These are phyloP conservation scores for Euphorbia pulcherrima DNA, from an alignment of 345 rosid species.

Conservation along the genomic window DNA sequence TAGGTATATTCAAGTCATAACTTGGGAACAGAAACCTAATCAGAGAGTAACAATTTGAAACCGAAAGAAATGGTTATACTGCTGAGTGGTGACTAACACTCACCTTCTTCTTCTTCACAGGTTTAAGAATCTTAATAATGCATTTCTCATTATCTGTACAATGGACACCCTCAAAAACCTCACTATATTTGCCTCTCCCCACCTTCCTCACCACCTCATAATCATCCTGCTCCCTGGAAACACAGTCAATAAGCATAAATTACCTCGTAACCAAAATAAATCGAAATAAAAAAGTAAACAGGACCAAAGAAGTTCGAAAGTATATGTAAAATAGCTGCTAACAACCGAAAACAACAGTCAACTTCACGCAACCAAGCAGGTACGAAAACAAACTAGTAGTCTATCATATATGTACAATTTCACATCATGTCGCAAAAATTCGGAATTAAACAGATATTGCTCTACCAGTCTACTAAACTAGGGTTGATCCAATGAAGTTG, in stretches of 20 bases:
- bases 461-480: background rate
- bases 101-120: conserved; percentile 98
- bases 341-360: background rate
- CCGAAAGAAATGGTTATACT: background rate
- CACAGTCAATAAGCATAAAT: conserved; percentile 8
- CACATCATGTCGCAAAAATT: background rate
- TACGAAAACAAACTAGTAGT: background rate
- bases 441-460: background rate
- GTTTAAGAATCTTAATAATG: conserved; percentile 89
- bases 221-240: conserved; percentile 80
- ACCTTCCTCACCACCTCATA: conserved; percentile 96
- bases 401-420: background rate
- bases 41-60: background rate
- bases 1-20: no score
- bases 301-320: background rate
- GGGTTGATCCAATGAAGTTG: background rate
- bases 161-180: conserved; percentile 90
- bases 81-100: conserved; percentile 10
- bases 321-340: background rate
- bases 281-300: background rate
- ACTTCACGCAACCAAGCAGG: background rate
- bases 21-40: background rate
- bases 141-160: conserved; percentile 78
- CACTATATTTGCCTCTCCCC: conserved; percentile 95
- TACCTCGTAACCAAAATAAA: background rate